phyloP scores from a whole-genome alignment of 495 filamentous ascomycete genomes.

The Penicillium paxilli region DNA sequence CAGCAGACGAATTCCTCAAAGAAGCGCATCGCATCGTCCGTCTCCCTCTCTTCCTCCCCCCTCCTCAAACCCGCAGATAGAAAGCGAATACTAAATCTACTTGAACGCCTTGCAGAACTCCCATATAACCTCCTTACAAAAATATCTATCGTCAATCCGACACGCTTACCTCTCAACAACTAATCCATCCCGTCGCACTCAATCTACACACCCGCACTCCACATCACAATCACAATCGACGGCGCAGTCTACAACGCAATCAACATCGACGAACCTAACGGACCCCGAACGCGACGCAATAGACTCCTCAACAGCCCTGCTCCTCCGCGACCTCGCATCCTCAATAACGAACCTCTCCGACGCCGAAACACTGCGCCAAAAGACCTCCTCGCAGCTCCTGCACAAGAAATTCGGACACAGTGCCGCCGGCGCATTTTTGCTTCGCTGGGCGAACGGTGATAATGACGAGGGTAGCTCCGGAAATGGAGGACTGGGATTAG shows the following conservation, averaged over 20 bases:
- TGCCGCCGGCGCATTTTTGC: slow-evolving; percentile 26
- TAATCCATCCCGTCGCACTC: slow-evolving; percentile 44
- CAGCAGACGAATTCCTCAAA: slow-evolving; percentile 83
- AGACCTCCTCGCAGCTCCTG: slow-evolving; percentile 65
- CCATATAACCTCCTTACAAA: slow-evolving; percentile 74
- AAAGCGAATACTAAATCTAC: slow-evolving; percentile 8
- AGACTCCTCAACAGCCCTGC: slow-evolving; percentile 77
- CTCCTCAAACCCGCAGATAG: slow-evolving; percentile 3
- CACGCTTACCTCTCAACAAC: slow-evolving; percentile 87
- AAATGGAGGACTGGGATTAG: no score
- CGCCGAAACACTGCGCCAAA: slow-evolving; percentile 77
- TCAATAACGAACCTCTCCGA: slow-evolving; percentile 75
- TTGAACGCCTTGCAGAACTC: slow-evolving; percentile 60
- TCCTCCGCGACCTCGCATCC: slow-evolving; percentile 78
- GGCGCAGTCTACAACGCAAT: slow-evolving; percentile 20
- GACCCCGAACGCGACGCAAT: slow-evolving; percentile 75
- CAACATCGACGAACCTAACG: slow-evolving; percentile 50
- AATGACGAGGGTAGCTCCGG: slow-evolving; percentile 17
- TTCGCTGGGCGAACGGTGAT: slow-evolving; percentile 74
- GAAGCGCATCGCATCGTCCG: slow-evolving; percentile 93
- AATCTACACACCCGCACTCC: slow-evolving; percentile 26
- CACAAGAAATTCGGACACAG: slow-evolving; percentile 63
- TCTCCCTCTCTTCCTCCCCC: background rate
- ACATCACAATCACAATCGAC: slow-evolving; percentile 21
- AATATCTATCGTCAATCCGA: slow-evolving; percentile 78